phyloP scores from a whole-genome alignment of 2,329 filamentous ascomycete genomes.

The Diaporthe velutina region DNA sequence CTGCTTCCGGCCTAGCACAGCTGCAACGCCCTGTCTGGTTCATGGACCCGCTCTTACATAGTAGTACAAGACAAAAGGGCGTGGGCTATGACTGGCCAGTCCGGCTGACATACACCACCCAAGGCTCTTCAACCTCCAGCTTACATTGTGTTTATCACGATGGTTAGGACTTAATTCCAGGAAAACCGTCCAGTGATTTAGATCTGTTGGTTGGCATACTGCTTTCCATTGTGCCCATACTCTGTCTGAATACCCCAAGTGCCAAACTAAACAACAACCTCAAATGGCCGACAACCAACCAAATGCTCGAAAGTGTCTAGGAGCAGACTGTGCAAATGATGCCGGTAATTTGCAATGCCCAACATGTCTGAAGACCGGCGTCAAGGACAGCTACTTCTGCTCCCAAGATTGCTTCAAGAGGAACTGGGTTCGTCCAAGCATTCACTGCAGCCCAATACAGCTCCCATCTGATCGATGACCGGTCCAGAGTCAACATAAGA shows the following conservation, averaged over 20 bases:
- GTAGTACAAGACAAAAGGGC: constrained; percentile 8
- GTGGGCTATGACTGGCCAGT: background rate
- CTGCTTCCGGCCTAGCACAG: constrained; percentile 1
- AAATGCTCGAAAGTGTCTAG: constrained; percentile 75
- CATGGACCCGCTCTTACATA: background rate
- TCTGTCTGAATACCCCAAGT: background rate
- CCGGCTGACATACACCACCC: background rate
- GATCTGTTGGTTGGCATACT: too few species aligned
- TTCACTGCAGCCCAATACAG: background rate
- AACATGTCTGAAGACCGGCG: constrained; percentile 90
- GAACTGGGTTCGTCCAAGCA: constrained; percentile 82
- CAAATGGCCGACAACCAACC: background rate
- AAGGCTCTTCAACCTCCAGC: background rate
- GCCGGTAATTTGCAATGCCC: constrained; percentile 91
- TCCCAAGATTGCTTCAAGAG: constrained; percentile 99
- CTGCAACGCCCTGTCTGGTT: background rate
- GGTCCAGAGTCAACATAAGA: constrained; percentile 61
- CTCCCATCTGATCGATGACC: constrained; percentile 39
- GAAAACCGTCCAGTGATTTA: too few species aligned
- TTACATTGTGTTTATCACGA: background rate
- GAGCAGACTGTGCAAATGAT: constrained; percentile 87
- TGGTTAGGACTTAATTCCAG: background rate
- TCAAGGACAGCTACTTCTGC: constrained; percentile 94
- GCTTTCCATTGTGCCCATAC: background rate
- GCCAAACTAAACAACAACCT: background rate